Evolutionary conservation across 2,329 filamentous ascomycete species (phyloP), one percentile per base, ranked within the genome.

Genomic region (Phaeoacremonium minimum): DNA sequence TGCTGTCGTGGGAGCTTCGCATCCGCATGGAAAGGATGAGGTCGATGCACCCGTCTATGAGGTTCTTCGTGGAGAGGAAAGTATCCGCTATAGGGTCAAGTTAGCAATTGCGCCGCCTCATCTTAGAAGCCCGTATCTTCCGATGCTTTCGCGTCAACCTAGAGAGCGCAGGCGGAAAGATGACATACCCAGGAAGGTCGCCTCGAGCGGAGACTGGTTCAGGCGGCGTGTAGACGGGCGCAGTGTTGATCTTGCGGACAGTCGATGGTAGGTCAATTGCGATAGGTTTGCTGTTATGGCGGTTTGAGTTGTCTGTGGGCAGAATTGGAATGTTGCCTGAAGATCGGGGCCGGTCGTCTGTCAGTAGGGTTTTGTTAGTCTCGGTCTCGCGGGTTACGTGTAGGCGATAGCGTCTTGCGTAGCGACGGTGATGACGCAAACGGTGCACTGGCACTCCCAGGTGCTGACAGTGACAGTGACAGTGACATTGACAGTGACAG

Each of bases 21-120:
- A 41, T 69, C 69, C 32, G 59, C 47, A 17, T 69, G 61, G 46
- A 77, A 77, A 2, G 73, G 73, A 44, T 78, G 73, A 37, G 71
- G 62, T 31, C 63, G 66, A 41, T 69, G 66, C 14, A 74, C 51
- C 36, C 67, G 63, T 38, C 54, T 50, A 34, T 53, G 58, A 29
- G 71, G 67, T 35, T 80, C 73, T 53, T 80, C 76, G 56, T 80
- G 75, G 19, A 73, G 55, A 14, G 76, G 75, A 46, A 81, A 81
- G 48, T 80, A 81, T 18, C 71, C 76, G 52, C 77, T 80, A 46
- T 22, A 28, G 15, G 18, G 35, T 29, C 30, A 40, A 11, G 14
- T 32, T 20, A 30, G 28, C 36, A 34, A 36, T 36, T 31, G 41
- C 36, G 35, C 36, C 37, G 19, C 35, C 36, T 33, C 33, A 34